Evolutionary conservation across 352 stramenopile genomes (phyloP).

Genomic region (Pythium insidiosum): DNA sequence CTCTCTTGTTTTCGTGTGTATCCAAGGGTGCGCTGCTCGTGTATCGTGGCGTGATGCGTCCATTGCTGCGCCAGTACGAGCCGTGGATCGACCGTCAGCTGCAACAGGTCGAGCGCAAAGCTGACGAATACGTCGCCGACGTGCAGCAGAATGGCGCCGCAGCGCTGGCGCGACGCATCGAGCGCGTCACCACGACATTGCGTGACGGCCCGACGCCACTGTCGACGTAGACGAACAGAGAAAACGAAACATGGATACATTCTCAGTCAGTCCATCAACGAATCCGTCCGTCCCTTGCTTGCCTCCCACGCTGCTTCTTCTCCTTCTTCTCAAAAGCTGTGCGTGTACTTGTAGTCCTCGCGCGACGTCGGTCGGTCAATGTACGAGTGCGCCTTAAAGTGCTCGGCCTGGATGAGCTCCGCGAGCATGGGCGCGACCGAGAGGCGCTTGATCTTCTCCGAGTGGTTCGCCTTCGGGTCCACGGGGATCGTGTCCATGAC

Average conservation of each 20-base stretch:
- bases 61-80: conserved; percentile 67
- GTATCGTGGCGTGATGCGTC: conserved; percentile 49
- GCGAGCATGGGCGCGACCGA: conserved; percentile 85
- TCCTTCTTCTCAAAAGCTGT: conserved; percentile 72
- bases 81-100: conserved; percentile 60
- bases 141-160: conserved; percentile 40
- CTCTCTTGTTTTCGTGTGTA: background rate
- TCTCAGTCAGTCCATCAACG: too few species aligned
- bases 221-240: too few species aligned
- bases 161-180: conserved; percentile 36
- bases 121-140: conserved; percentile 37
- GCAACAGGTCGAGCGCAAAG: conserved; percentile 29
- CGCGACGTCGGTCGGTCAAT: conserved; percentile 79
- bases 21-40: conserved; percentile 50
- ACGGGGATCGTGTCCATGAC: conserved; percentile 88
- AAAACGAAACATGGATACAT: too few species aligned
- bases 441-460: conserved; percentile 84
- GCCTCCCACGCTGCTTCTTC: too few species aligned
- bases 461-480: conserved; percentile 44
- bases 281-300: too few species aligned
- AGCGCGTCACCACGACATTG: conserved; percentile 37
- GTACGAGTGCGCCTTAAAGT: conserved; percentile 88
- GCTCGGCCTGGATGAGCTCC: conserved; percentile 87
- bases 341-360: conserved; percentile 83
- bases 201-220: too few species aligned